phyloP scores from a whole-genome alignment of 768 basidiomycete genomes.

The Rhodosporidiobolus sp. region DNA sequence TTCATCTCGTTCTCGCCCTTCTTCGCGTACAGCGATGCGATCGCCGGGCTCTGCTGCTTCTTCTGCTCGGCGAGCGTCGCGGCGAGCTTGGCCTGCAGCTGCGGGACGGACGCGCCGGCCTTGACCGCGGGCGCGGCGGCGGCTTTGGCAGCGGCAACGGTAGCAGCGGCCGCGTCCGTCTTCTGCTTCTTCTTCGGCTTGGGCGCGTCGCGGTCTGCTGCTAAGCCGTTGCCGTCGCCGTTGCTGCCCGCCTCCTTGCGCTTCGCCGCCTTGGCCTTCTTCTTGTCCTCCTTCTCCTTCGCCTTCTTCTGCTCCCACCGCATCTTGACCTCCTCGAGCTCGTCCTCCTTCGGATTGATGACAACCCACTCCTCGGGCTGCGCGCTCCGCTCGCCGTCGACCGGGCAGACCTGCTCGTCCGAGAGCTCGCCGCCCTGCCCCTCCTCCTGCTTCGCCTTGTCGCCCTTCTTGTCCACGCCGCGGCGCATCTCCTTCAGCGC shows the following conservation, averaged over 20 bases:
- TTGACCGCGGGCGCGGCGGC: constrained; percentile 28
- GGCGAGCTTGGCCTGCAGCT: constrained; percentile 34
- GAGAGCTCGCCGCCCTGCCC: constrained; percentile 47
- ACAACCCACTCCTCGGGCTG: constrained; percentile 61
- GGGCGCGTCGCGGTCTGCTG: constrained; percentile 10
- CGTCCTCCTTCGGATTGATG: constrained; percentile 69
- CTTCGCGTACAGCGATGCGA: constrained; percentile 37
- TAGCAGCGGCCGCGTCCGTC: no score
- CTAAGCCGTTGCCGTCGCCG: constrained; percentile 41
- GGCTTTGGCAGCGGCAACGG: constrained; percentile 3
- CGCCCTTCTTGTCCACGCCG: constrained; percentile 31
- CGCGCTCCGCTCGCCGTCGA: constrained; percentile 49
- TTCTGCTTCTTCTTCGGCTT: constrained; percentile 46
- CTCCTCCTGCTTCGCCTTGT: constrained; percentile 5
- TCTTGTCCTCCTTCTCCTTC: constrained; percentile 56
- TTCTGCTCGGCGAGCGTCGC: constrained; percentile 40
- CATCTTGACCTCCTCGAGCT: constrained; percentile 60
- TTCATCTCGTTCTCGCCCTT: constrained; percentile 33
- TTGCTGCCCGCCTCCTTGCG: constrained; percentile 55
- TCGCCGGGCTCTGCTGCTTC: constrained; percentile 36
- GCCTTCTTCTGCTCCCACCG: constrained; percentile 59
- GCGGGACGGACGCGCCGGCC: constrained; percentile 30
- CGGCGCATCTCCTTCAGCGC: constrained; percentile 66
- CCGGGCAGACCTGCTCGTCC: constrained; percentile 41
- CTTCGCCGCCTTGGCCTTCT: constrained; percentile 53